Conservation (phyloP, 1,284 basidiomycete species). For the Athelia sp. region DNA sequence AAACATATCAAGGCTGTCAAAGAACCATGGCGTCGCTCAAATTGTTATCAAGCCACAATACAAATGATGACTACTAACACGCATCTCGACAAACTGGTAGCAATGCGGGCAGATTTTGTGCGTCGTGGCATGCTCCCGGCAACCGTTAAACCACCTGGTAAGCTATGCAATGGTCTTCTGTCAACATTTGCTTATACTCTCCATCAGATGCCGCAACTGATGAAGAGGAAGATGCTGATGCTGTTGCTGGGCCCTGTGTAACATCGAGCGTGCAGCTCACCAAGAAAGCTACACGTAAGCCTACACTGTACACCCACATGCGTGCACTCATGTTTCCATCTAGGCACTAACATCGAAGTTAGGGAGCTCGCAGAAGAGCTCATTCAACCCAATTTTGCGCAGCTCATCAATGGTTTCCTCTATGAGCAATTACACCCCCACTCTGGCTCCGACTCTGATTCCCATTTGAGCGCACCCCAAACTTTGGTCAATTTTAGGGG, state of each 20-base stretch:
- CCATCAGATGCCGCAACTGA: background rate
- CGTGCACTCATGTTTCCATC: slow-evolving; percentile 1
- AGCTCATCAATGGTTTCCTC: slow-evolving; percentile 2
- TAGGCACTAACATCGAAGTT: background rate
- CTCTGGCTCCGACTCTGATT: slow-evolving; percentile 7
- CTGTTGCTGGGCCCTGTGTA: background rate
- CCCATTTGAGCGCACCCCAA: slow-evolving; percentile 7
- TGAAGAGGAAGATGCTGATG: slow-evolving; percentile 9
- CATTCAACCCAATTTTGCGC: slow-evolving; percentile 9
- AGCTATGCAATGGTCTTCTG: no score
- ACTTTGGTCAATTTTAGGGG: background rate
- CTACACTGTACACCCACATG: slow-evolving; percentile 12
- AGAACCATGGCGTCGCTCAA: no score
- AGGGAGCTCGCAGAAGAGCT: slow-evolving; percentile 9
- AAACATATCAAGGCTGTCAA: no score
- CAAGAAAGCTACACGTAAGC: slow-evolving; percentile 2
- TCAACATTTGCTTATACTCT: slow-evolving; percentile 7
- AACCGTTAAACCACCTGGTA: no score
- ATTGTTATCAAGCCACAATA: no score
- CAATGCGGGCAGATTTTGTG: no score
- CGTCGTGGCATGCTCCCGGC: no score
- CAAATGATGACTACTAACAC: no score
- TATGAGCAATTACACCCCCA: background rate
- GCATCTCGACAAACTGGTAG: no score
- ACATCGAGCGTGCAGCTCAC: background rate